Conservation (phyloP, 2,329 filamentous ascomycete species). For the Cladosporium phlei region DNA sequence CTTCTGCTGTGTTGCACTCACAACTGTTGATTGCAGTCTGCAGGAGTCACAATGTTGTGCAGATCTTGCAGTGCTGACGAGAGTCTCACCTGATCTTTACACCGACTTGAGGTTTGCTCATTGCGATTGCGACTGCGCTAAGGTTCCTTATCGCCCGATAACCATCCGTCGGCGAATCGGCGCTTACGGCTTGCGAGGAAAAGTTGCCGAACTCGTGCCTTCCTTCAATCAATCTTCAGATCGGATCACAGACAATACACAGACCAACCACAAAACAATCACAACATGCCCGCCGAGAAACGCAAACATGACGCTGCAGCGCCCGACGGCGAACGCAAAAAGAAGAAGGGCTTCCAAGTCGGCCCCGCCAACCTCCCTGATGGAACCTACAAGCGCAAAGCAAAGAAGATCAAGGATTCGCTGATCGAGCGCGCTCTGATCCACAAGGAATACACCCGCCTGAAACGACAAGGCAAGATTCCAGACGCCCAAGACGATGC, state of each 20-base stretch:
- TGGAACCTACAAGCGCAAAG: slow-evolving; percentile 84
- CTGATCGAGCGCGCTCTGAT: slow-evolving; percentile 90
- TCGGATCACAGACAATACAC: background rate
- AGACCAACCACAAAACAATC: background rate
- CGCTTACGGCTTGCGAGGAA: slow-evolving; percentile 1
- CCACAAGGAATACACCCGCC: slow-evolving; percentile 85
- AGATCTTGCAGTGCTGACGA: background rate
- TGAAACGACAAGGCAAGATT: slow-evolving; percentile 57
- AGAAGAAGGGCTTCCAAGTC: slow-evolving; percentile 71
- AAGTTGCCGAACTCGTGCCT: background rate
- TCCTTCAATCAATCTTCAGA: too few relatives aligned
- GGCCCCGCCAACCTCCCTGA: slow-evolving; percentile 89
- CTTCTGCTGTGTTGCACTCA: background rate
- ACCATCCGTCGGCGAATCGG: slow-evolving; percentile 1
- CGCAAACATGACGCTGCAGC: slow-evolving; percentile 9
- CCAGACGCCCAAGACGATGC: slow-evolving; percentile 22
- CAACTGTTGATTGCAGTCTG: background rate
- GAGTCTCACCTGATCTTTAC: background rate
- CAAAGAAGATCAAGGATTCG: slow-evolving; percentile 81
- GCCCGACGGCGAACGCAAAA: slow-evolving; percentile 39
- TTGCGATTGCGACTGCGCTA: too few relatives aligned
- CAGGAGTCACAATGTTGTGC: background rate
- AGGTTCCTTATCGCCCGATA: slow-evolving; percentile 2
- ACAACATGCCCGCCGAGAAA: slow-evolving; percentile 13
- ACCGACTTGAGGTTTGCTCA: too few relatives aligned